Conservation (phyloP, 768 basidiomycete genomes). For the Lactifluus rugatus region DNA sequence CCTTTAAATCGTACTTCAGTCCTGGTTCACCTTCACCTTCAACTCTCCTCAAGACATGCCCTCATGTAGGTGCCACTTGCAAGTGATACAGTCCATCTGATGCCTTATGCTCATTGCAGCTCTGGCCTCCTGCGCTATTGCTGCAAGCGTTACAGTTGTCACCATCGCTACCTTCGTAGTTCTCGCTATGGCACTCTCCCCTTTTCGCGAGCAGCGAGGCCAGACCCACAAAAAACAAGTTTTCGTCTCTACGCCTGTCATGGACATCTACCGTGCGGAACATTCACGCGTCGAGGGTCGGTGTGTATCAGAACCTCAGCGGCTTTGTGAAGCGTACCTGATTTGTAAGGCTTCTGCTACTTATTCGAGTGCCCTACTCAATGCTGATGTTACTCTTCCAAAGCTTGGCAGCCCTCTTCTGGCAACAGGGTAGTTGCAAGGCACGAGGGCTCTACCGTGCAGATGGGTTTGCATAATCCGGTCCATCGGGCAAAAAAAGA, state of each 20-base stretch:
- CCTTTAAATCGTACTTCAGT: conserved; percentile 2
- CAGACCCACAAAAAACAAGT: not conserved
- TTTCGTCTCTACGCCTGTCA: not conserved
- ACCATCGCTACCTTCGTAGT: not conserved
- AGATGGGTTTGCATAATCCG: not conserved
- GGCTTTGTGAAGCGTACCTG: not conserved
- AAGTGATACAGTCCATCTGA: not conserved
- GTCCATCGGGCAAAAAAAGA: not conserved
- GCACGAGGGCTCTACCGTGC: not conserved
- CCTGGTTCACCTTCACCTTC: not conserved
- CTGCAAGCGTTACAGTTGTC: not conserved
- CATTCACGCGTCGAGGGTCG: not conserved
- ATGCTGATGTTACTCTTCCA: not conserved
- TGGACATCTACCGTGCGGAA: not conserved
- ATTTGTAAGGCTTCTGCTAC: not conserved
- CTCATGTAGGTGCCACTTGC: not conserved
- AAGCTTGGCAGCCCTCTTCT: not conserved
- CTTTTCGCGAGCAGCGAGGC: not conserved
- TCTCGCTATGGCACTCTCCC: not conserved
- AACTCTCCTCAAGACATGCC: not conserved
- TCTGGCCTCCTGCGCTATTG: not conserved
- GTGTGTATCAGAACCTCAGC: not conserved
- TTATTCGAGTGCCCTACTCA: not conserved
- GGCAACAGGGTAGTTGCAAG: not conserved
- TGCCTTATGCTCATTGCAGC: not conserved